Base-by-base conservation (phyloP, 352 stramenopile genomes). In the Plasmopara muralis region DNA sequence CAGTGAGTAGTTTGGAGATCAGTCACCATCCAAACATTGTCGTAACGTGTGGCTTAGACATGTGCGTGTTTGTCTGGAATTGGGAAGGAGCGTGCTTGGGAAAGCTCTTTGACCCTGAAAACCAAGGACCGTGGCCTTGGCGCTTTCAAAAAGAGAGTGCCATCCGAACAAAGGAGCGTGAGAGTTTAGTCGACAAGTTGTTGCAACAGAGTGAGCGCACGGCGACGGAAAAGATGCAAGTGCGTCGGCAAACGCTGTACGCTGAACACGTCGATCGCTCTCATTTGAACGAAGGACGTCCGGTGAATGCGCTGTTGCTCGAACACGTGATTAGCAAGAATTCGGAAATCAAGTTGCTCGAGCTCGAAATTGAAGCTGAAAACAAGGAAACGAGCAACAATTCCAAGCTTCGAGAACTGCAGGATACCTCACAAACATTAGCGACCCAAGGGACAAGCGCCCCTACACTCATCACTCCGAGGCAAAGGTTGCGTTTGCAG, bases 321-420 rank as follows among this genome's bases (percentile, higher is more conserved):
- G 77, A 85, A n/a, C 77, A 87, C 42, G 74, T 87, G 10, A 74
- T 84, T 46, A 85, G 64, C 48, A 77, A 83, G 43, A 74, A 79
- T 37, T 72, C 74, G 0, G 77, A 87, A 38, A 64, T 87, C 0
- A 61, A 67, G 1, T 15, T 74, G 59, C 62, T 64, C 12, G 68
- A 72, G 55, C 68, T 44, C n/a, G 61, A 64, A 25, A 54, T 56
- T 30, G 2, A 47, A 35, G 6, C 31, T 16, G 9, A 43, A 28
- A 15, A 49, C 18, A 44, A 30, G 18, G 40, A 44, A n/a, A 28
- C 8, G 0, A 12, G 9, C 15, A 30, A 29, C 0, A 28, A 14
- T 30, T 12, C n/a, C 15, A 44, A 44, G 40, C 13, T 29, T 18
- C 40, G 16, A 10, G 7, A 44, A 29, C 12, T 9, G 6, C 20